Percentiles rank a stretch among this genome's conserved stretches.
These are phyloP conservation scores for Saprolegnia diclina DNA, from an alignment of 352 stramenopile genomes.

Conservation along the genomic window DNA sequence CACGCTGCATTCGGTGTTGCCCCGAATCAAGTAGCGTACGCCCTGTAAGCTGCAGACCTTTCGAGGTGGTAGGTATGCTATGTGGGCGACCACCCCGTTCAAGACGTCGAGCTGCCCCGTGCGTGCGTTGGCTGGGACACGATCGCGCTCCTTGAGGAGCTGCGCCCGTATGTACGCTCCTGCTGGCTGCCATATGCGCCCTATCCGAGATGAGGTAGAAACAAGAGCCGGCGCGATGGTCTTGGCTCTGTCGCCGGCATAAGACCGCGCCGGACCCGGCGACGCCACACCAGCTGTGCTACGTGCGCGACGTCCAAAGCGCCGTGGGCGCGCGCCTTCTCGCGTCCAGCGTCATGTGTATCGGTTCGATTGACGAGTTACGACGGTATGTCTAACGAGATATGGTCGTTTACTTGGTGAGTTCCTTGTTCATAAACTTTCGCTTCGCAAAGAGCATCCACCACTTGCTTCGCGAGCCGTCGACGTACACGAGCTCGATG, in stretches of 20 bases:
- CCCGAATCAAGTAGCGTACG: not conserved
- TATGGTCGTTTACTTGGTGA: conserved; percentile 30
- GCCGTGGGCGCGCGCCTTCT: not conserved
- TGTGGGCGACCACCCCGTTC: not conserved
- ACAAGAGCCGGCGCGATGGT: not conserved
- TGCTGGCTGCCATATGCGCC: not conserved
- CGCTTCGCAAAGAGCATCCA: conserved; percentile 92
- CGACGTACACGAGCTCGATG: conserved; percentile 77
- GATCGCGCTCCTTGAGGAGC: conserved; percentile 1
- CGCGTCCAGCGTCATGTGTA: not conserved
- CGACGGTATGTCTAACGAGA: not conserved
- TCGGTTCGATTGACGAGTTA: conserved; percentile 7
- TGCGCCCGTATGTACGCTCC: not conserved
- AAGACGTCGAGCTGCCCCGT: conserved; percentile 5
- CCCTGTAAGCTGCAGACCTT: not conserved
- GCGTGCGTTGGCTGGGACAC: not conserved
- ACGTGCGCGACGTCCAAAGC: not conserved
- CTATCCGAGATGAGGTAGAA: not conserved
- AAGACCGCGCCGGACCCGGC: not conserved
- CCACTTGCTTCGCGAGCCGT: conserved; percentile 89
- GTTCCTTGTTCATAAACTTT: conserved; percentile 94
- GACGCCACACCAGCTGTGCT: not conserved
- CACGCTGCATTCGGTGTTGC: not conserved
- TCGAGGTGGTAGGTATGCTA: conserved; percentile 1
- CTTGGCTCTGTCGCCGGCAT: not conserved